Evolutionary conservation across 441 rosid species (phyloP).

Genomic region (Adansonia rubrostipa): DNA sequence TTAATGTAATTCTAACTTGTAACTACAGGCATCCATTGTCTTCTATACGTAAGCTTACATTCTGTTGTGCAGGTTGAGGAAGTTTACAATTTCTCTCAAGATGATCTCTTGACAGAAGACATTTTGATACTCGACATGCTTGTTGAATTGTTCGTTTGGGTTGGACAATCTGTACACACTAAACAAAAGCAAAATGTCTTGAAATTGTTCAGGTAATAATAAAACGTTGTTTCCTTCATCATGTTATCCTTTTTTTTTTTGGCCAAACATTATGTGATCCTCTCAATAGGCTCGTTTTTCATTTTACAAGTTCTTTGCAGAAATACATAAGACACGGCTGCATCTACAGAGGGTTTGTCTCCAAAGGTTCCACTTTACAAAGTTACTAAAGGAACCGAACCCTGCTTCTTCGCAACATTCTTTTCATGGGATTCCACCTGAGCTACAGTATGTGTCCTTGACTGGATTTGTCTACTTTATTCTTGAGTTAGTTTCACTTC

Average conservation of each 20-base stretch:
- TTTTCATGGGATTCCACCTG: conserved; percentile 86
- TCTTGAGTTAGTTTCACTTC: conserved; percentile 21
- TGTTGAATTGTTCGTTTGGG: conserved; percentile 98
- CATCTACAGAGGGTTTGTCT: conserved; percentile 73
- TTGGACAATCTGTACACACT: conserved; percentile 82
- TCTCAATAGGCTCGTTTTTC: conserved; percentile 28
- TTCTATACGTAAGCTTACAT: conserved; percentile 30
- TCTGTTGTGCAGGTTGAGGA: conserved; percentile 76
- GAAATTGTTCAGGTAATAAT: conserved; percentile 83
- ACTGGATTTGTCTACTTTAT: conserved; percentile 26
- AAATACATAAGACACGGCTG: conserved; percentile 76
- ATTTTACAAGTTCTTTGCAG: conserved; percentile 51
- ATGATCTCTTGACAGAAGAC: conserved; percentile 95
- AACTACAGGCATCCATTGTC: conserved; percentile 23
- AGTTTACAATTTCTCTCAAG: conserved; percentile 87
- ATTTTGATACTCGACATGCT: conserved; percentile 86
- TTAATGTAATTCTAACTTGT: conserved; percentile 27
- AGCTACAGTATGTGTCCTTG: conserved; percentile 59
- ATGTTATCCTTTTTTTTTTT: conserved; percentile 8
- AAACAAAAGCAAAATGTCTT: conserved; percentile 86
- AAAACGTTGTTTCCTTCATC: conserved; percentile 4
- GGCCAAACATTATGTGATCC: conserved; percentile 7
- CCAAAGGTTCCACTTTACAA: conserved; percentile 85
- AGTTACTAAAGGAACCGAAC: conserved; percentile 93
- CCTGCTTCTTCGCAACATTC: conserved; percentile 88